Evolutionary conservation across 768 basidiomycete species (phyloP), one percentile per base, ranked within the genome.

Genomic region (Serpula lacrymans): DNA sequence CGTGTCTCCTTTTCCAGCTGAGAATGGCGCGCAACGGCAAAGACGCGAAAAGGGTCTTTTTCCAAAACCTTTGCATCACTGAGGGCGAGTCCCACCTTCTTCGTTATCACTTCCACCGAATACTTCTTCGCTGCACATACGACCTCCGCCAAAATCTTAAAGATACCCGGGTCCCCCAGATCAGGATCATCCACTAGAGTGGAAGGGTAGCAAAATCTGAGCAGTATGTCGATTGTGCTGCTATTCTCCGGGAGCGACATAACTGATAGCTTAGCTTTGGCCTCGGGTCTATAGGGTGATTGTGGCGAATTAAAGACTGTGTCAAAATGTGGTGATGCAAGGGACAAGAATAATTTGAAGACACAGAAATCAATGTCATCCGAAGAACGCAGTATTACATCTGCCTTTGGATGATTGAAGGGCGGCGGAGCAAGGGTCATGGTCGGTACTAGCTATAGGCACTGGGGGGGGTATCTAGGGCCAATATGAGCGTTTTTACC

Each of bases 61-160:
- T 48, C 39, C 14, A 47, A 13, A 28, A 53, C 13, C 14, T 28
- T 20, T 17, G 50, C 46, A 27, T 27, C 21, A 29, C 31, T 26
- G 12, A 59, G 48, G 18, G 44, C 41, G 9, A 51, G 36, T 14
- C 45, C 45, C 17, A 59, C 40, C 16, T 36, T 41, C 16, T 46
- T 52, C 41, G 63, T 48, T 5, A 70, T 45, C 6, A 62, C 60
- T 22, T 60, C 56, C 61, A 70, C 64, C 32, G 67, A 65, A 47
- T 65, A 71, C 50, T 70, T 72, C 38, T 53, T 50, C 13, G 67
- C 71, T 12, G 65, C 62, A 23, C 62, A 58, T 21, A 58, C 45
- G 36, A 64, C 62, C n/a, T n/a, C n/a, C n/a, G n/a, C n/a, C n/a
- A n/a, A n/a, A n/a, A n/a, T n/a, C n/a, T n/a, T n/a, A n/a, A n/a